phyloP scores from a whole-genome alignment of 1,284 basidiomycete genomes.

The Marasmius fiardii region DNA sequence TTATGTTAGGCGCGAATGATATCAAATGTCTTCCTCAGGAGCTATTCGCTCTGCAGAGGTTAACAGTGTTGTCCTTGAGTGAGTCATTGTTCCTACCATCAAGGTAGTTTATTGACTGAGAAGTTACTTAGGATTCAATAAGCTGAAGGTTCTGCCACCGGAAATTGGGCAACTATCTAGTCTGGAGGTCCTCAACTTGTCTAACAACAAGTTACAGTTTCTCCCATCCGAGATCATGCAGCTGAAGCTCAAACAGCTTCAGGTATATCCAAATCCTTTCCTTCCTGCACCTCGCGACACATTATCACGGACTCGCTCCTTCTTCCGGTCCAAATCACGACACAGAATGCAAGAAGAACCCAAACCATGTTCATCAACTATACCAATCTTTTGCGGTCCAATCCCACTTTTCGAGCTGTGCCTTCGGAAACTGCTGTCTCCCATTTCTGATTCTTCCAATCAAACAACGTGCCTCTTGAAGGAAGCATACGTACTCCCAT shows the following conservation, averaged over 20 bases:
- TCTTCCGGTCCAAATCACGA: constrained; percentile 14
- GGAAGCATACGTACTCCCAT: constrained; percentile 5
- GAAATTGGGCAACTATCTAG: constrained; percentile 54
- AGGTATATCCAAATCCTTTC: constrained; percentile 58
- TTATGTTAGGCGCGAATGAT: constrained; percentile 45
- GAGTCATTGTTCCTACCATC: constrained; percentile 20
- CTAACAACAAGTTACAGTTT: constrained; percentile 55
- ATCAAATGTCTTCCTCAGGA: constrained; percentile 48
- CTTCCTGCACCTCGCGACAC: constrained; percentile 28
- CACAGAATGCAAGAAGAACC: constrained; percentile 2
- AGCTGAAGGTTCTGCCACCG: constrained; percentile 56
- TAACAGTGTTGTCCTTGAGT: constrained; percentile 59
- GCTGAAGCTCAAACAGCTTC: constrained; percentile 46
- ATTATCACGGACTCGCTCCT: constrained; percentile 16
- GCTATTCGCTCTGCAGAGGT: constrained; percentile 45
- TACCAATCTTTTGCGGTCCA: constrained; percentile 16
- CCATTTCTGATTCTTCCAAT: constrained; percentile 11
- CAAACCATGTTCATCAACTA: constrained; percentile 24
- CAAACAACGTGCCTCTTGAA: not conserved
- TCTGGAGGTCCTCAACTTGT: constrained; percentile 59
- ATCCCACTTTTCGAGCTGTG: constrained; percentile 49
- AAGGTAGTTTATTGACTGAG: not conserved
- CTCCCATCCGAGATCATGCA: constrained; percentile 63
- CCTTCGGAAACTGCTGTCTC: constrained; percentile 44
- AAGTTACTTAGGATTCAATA: constrained; percentile 47